phyloP scores from a whole-genome alignment of 2,329 filamentous ascomycete genomes.

The Cercospora canescens region DNA sequence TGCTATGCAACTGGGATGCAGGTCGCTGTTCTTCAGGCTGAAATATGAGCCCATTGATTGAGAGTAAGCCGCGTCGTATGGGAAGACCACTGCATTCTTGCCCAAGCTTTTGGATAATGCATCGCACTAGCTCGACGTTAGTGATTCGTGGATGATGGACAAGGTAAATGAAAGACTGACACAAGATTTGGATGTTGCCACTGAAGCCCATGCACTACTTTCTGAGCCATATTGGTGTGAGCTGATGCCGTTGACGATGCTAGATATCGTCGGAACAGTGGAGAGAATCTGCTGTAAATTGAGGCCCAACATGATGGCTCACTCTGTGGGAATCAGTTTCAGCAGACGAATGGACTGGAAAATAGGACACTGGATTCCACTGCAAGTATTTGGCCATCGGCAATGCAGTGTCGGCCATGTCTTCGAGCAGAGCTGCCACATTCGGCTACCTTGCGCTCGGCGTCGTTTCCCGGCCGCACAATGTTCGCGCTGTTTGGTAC shows the following conservation, averaged over 20 bases:
- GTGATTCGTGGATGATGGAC: neutral
- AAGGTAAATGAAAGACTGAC: neutral
- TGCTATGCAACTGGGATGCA: slow-evolving; percentile 24
- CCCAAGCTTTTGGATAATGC: slow-evolving; percentile 1
- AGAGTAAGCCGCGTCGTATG: slow-evolving; percentile 19
- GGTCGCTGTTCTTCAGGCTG: slow-evolving; percentile 20
- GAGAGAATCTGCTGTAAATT: slow-evolving; percentile 1
- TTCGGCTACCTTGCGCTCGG: neutral
- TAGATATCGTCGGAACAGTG: neutral
- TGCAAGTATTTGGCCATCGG: neutral
- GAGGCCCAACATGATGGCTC: neutral
- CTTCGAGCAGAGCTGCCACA: neutral
- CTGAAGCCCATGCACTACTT: neutral
- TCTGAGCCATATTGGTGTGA: neutral
- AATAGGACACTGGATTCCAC: neutral
- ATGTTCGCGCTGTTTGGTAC: neutral
- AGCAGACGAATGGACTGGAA: neutral
- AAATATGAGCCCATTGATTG: slow-evolving; percentile 26
- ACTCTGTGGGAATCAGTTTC: neutral
- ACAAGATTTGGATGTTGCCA: slow-evolving; percentile 6
- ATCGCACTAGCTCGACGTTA: slow-evolving; percentile 1
- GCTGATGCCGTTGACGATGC: neutral
- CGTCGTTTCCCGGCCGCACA: neutral
- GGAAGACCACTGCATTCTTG: slow-evolving; percentile 10
- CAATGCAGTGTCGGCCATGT: neutral